Evolutionary conservation across 2,329 filamentous ascomycete genomes (phyloP), one percentile per base, ranked within the genome.

Genomic region (Fusarium hainanense): DNA sequence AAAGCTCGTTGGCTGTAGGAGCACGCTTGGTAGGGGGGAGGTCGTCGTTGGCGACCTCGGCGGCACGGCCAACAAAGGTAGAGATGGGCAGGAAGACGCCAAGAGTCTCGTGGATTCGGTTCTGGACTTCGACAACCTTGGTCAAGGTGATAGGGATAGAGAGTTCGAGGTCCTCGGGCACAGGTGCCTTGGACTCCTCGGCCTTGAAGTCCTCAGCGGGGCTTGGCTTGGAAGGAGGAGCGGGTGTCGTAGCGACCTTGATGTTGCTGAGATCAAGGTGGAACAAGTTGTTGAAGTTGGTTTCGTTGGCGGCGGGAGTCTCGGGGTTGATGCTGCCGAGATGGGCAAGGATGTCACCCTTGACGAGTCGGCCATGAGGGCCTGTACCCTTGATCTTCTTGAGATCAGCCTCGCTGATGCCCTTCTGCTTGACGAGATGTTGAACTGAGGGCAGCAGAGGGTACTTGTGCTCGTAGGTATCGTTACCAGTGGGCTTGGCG

Each of bases 261-360:
- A 98, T 95, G 84, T 98, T 97, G 84, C 92, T 96, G 25, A 99
- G 89, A 79, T 99, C 95, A 55, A 99, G 89, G 79, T 97, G 93
- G 43, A 88, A 84, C 50, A 96, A 88, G 80, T 93, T 91, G 64
- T 88, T 85, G 77, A 97, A 90, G 54, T 89, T 89, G 61, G 87
- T 84, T 58, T 92, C 92, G 73, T 94, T 87, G 66, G 89, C 85
- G 23, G 88, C 86, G 3, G 95, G 92, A 72, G 93, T 92, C 63
- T 89, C 85, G 68, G 89, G 84, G 64, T 90, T 85, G 76, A 98
- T 93, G 73, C 86, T 85, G 68, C 96, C 96, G 18, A 98, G 81
- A 80, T 95, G 96, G 49, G 94, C 94, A 56, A 99, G 89, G 9
- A 99, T 91, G 78, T 99, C 96, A 58, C 96, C 96, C 86, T 99